Conservation (phyloP, 1,284 basidiomycete genomes). For the Cutaneotrichosporon cyanovorans region DNA sequence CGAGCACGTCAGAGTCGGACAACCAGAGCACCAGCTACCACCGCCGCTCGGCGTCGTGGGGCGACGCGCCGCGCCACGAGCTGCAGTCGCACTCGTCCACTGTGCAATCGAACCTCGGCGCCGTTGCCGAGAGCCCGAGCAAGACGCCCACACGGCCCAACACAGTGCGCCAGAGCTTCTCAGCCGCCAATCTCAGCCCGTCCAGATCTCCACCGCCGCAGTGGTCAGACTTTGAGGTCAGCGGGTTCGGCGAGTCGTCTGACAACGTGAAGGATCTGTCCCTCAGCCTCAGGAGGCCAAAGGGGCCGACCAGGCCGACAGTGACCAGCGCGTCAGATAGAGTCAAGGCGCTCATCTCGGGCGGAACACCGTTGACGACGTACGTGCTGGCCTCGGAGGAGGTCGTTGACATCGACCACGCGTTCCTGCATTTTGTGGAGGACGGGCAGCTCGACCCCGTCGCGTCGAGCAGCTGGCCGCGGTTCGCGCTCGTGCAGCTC, state of each 20-base stretch:
- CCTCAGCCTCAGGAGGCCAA: conserved; percentile 8
- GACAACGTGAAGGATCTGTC: conserved; percentile 8
- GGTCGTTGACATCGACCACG: conserved; percentile 31
- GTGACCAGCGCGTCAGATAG: not conserved
- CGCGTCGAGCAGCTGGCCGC: conserved; percentile 23
- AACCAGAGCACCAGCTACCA: conserved; percentile 5
- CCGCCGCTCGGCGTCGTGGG: conserved; percentile 20
- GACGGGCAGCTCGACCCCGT: conserved; percentile 29
- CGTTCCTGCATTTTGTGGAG: conserved; percentile 33
- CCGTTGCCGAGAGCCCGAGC: not conserved
- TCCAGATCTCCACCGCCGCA: not conserved
- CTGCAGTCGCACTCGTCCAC: conserved; percentile 2
- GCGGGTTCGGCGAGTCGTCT: conserved; percentile 21
- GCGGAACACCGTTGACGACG: not conserved
- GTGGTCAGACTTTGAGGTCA: conserved; percentile 22
- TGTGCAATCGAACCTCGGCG: not conserved
- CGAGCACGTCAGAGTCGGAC: not conserved
- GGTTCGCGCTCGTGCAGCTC: conserved; percentile 31
- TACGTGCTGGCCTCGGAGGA: conserved; percentile 17
- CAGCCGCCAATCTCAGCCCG: conserved; percentile 5
- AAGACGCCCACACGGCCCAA: no score
- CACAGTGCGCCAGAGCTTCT: no score
- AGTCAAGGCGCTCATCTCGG: not conserved
- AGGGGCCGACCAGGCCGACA: not conserved
- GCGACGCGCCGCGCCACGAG: no score